Evolutionary conservation across 352 stramenopile species (phyloP).

Genomic region (Phytophthora boehmeriae): DNA sequence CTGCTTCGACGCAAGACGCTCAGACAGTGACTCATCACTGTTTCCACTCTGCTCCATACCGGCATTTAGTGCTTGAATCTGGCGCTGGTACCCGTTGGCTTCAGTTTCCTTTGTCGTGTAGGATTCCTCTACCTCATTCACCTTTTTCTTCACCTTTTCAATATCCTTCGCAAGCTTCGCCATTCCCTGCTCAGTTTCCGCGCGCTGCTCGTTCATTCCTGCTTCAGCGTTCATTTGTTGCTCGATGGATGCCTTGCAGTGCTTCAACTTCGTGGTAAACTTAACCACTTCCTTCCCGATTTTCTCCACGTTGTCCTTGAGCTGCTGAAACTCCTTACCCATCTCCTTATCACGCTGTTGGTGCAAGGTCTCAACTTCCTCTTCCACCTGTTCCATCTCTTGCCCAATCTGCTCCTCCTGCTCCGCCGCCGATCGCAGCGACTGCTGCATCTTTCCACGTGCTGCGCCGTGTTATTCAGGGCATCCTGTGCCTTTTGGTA

Average conservation of each 20-base stretch:
- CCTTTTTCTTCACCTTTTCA: constrained; percentile 66
- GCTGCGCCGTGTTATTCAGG: constrained; percentile 83
- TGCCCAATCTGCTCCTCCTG: constrained; percentile 59
- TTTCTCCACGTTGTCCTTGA: constrained; percentile 83
- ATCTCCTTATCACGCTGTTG: constrained; percentile 83
- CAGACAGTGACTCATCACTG: constrained; percentile 77
- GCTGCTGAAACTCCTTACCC: constrained; percentile 81
- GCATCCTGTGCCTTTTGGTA: constrained; percentile 92
- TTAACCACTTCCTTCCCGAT: constrained; percentile 87
- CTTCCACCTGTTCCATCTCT: constrained; percentile 80
- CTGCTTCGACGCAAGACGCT: constrained; percentile 79
- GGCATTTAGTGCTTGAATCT: constrained; percentile 89
- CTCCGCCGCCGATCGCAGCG: constrained; percentile 71
- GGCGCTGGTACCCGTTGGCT: constrained; percentile 73
- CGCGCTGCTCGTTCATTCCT: constrained; percentile 67
- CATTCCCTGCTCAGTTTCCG: constrained; percentile 82
- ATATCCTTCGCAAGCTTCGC: constrained; percentile 87
- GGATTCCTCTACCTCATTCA: constrained; percentile 53
- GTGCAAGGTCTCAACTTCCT: constrained; percentile 86
- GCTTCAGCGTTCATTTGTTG: constrained; percentile 66
- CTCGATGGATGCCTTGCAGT: constrained; percentile 75
- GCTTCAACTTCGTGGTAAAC: constrained; percentile 80
- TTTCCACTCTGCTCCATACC: constrained; percentile 81
- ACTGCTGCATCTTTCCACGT: constrained; percentile 91
- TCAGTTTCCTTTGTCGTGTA: constrained; percentile 65